Percentiles rank a stretch among this genome's conserved stretches.
phyloP scores from a whole-genome alignment of 352 stramenopile genomes.

The Phytopythium montanum region DNA sequence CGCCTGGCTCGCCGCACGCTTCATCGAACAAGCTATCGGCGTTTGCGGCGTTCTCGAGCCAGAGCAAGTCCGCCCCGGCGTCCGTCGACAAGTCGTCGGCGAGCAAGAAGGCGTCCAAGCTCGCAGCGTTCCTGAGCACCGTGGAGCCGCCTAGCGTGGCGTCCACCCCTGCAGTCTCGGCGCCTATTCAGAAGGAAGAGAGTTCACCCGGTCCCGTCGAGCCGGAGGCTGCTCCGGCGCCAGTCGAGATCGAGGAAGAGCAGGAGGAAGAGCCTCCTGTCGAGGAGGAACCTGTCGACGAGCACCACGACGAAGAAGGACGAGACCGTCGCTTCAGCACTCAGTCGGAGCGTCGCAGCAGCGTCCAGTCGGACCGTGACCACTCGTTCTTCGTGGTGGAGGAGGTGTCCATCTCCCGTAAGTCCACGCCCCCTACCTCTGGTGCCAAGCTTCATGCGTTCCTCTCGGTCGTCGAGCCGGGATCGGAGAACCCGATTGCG shows the following conservation, averaged over 20 bases:
- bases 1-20: constrained; percentile 20
- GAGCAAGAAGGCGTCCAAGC: constrained; percentile 36
- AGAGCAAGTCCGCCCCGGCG: constrained; percentile 5
- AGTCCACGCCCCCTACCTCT: constrained; percentile 20
- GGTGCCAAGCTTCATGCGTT: constrained; percentile 55
- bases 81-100: constrained; percentile 13
- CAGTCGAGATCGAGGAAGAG: constrained; percentile 6
- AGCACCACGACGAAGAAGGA: neutral
- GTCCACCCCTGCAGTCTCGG: constrained; percentile 8
- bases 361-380: constrained; percentile 14
- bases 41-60: constrained; percentile 20
- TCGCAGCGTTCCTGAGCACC: constrained; percentile 63
- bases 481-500: neutral
- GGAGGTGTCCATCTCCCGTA: constrained; percentile 22
- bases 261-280: constrained; percentile 10
- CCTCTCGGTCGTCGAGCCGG: constrained; percentile 40
- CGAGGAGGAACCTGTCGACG: constrained; percentile 13
- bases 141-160: constrained; percentile 28
- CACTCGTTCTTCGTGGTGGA: constrained; percentile 36
- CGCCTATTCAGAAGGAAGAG: constrained; percentile 16
- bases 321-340: constrained; percentile 4
- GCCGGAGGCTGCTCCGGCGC: neutral
- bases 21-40: constrained; percentile 31
- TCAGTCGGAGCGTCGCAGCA: constrained; percentile 9
- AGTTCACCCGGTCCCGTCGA: constrained; percentile 5